Conservation (phyloP, 306 rosid species). For the Quercus variabilis region DNA sequence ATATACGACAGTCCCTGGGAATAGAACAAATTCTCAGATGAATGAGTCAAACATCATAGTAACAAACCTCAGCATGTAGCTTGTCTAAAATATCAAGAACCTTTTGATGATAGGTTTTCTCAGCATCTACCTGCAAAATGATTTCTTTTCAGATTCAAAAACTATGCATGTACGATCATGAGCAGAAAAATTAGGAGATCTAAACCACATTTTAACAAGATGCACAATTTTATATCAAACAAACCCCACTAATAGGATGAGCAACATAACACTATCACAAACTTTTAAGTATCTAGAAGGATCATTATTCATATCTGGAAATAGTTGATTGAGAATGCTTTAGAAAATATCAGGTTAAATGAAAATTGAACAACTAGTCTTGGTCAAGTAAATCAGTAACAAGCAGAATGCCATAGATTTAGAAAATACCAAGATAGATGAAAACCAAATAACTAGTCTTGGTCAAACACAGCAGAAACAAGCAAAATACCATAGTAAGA, state of each 20-base stretch:
- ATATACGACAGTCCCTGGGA: slow-evolving; percentile 9
- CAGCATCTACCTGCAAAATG: slow-evolving; percentile 70
- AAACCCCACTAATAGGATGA: not conserved
- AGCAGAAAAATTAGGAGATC: not conserved
- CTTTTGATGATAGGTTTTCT: slow-evolving; percentile 73
- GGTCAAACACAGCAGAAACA: not conserved
- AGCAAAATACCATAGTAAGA: slow-evolving; percentile 61
- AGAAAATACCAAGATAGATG: not conserved
- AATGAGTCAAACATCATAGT: slow-evolving; percentile 15
- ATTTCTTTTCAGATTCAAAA: slow-evolving; percentile 21
- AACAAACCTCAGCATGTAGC: slow-evolving; percentile 71
- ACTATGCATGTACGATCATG: slow-evolving; percentile 1
- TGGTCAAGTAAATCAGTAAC: not conserved
- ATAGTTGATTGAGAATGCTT: not conserved
- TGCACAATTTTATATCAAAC: not conserved
- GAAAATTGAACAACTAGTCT: not conserved
- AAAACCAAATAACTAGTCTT: not conserved
- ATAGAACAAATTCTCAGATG: slow-evolving; percentile 4
- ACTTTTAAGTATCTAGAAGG: not conserved
- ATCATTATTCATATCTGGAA: not conserved
- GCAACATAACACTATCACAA: not conserved
- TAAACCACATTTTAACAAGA: not conserved
- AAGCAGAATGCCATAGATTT: slow-evolving; percentile 50
- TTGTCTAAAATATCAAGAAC: slow-evolving; percentile 70
- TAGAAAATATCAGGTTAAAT: not conserved